Percentiles rank a stretch among this genome's conserved stretches.
These are phyloP conservation scores for Plasmodium inui DNA, from an alignment of 169 alveolate species.

Conservation along the genomic window DNA sequence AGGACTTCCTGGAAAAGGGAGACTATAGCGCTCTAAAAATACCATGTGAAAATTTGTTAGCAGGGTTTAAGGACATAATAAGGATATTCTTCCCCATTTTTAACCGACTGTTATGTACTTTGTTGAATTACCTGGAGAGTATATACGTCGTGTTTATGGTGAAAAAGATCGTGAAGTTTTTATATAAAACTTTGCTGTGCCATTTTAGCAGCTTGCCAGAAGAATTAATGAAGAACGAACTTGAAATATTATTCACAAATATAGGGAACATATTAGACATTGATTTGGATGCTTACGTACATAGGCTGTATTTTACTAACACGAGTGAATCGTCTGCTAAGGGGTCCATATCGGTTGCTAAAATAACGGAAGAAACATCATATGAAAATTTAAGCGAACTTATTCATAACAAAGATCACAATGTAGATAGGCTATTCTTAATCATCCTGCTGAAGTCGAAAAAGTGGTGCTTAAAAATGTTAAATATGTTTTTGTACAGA, in stretches of 20 bases:
- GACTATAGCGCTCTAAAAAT: constrained; percentile 40
- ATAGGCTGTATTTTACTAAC: constrained; percentile 51
- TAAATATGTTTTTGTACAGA: constrained; percentile 57
- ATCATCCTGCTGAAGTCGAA: constrained; percentile 33
- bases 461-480: constrained; percentile 67
- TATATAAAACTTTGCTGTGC: constrained; percentile 45
- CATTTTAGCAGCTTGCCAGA: constrained; percentile 45
- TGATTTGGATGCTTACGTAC: constrained; percentile 39
- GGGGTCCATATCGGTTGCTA: constrained; percentile 35
- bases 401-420: constrained; percentile 7
- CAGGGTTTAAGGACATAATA: constrained; percentile 65
- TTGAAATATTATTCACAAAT: constrained; percentile 43
- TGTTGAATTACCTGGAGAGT: constrained; percentile 15
- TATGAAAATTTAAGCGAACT: constrained; percentile 62
- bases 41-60: constrained; percentile 72
- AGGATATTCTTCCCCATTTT: constrained; percentile 43
- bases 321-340: background rate
- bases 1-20: constrained; percentile 29
- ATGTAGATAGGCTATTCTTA: constrained; percentile 33
- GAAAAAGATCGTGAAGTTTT: constrained; percentile 44
- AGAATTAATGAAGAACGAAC: constrained; percentile 31
- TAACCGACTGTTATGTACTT: constrained; percentile 23
- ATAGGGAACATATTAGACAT: constrained; percentile 55
- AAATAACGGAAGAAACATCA: constrained; percentile 54
- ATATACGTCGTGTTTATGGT: constrained; percentile 24